Evolutionary conservation across 208 protist genomes (phyloP).

Genomic region (Wallacemonas sp.): DNA sequence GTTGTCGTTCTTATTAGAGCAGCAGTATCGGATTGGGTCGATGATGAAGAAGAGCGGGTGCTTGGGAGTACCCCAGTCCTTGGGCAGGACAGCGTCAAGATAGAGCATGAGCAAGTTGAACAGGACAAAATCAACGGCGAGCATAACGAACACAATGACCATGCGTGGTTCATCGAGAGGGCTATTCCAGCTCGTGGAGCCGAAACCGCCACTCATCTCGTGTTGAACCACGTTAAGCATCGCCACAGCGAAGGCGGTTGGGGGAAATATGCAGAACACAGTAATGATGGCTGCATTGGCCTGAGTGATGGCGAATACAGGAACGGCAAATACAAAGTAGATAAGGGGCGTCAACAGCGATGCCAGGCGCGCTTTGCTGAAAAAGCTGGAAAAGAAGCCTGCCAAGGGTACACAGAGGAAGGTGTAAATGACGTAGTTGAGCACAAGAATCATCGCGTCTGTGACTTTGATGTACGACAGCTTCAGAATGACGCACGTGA

Average conservation of each 20-base stretch:
- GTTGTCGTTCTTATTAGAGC: background rate
- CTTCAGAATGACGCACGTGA: slow-evolving; percentile 36
- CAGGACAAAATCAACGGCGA: slow-evolving; percentile 44
- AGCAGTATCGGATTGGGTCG: slow-evolving; percentile 26
- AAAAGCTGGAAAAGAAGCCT: slow-evolving; percentile 38
- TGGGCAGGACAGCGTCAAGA: slow-evolving; percentile 55
- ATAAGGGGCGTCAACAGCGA: slow-evolving; percentile 45
- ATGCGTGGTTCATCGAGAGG: slow-evolving; percentile 14
- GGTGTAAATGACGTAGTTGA: slow-evolving; percentile 42
- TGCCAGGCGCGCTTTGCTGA: slow-evolving; percentile 45
- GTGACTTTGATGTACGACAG: slow-evolving; percentile 29
- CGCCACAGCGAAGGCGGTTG: slow-evolving; percentile 37
- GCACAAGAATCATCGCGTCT: slow-evolving; percentile 17
- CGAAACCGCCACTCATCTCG: slow-evolving; percentile 35
- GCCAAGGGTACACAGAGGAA: slow-evolving; percentile 36
- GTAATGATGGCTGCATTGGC: slow-evolving; percentile 18
- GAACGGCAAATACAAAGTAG: slow-evolving; percentile 41
- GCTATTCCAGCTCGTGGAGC: slow-evolving; percentile 21
- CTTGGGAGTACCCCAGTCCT: slow-evolving; percentile 44
- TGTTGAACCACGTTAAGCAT: slow-evolving; percentile 35
- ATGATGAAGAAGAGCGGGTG: slow-evolving; percentile 71
- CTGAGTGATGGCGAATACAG: slow-evolving; percentile 45
- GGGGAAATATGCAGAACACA: slow-evolving; percentile 38
- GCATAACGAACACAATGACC: slow-evolving; percentile 33
- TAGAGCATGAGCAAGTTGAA: slow-evolving; percentile 70